A percentile compares a stretch with the other conserved stretches of the same genome.
phyloP scores from a whole-genome alignment of 805 yeast genomes.

The Lachancea cidri region DNA sequence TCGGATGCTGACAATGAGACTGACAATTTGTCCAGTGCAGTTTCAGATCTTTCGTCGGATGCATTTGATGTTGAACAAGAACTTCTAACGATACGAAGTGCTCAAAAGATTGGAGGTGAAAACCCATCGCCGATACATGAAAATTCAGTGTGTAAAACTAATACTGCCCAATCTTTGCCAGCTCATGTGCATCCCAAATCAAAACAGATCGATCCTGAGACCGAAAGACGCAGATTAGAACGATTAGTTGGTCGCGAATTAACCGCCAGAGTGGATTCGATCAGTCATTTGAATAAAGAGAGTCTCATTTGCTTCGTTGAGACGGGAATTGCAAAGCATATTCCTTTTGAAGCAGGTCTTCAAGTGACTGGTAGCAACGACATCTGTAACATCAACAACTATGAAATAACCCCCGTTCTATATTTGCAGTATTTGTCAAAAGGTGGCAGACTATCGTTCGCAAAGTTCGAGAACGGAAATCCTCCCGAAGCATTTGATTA shows the following conservation, averaged over 20 bases:
- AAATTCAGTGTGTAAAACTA: not conserved
- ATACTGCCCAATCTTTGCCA: not conserved
- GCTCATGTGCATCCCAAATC: not conserved
- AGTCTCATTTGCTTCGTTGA: conserved; percentile 15
- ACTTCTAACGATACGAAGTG: conserved; percentile 2
- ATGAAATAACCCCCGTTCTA: conserved; percentile 20
- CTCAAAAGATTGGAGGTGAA: conserved; percentile 2
- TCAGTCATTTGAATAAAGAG: conserved; percentile 7
- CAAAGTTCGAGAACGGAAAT: not conserved
- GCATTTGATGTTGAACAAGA: conserved; percentile 1
- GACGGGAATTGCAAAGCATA: conserved; percentile 20
- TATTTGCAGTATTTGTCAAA: conserved; percentile 24
- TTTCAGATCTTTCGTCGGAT: conserved; percentile 1
- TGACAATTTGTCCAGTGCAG: conserved; percentile 1
- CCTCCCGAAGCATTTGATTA: not conserved
- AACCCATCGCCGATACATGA: not conserved
- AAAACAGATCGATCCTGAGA: conserved; percentile 11
- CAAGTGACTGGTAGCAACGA: conserved; percentile 26
- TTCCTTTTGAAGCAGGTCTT: conserved; percentile 14
- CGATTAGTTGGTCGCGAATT: conserved; percentile 15
- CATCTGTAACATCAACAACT: conserved; percentile 25
- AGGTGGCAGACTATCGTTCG: conserved; percentile 15
- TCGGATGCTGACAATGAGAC: not conserved
- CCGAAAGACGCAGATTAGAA: conserved; percentile 16
- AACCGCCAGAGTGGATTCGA: conserved; percentile 8